Percentiles rank a stretch among this genome's conserved stretches.
These are phyloP conservation scores for Cicer yamashitae DNA, from an alignment of 306 rosid genomes.

Conservation along the genomic window DNA sequence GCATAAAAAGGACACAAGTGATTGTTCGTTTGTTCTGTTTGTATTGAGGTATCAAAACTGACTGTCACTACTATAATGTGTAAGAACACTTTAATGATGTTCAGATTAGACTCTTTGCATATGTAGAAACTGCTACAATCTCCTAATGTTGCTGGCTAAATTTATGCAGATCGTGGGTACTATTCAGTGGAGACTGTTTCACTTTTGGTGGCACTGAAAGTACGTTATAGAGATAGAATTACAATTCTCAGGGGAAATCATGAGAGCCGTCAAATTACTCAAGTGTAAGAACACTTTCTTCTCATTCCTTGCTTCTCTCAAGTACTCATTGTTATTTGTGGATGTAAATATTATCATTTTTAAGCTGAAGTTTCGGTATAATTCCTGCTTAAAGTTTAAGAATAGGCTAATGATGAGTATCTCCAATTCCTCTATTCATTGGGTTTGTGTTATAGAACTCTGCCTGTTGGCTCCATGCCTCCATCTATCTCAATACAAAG, in stretches of 20 bases:
- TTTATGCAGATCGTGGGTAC: conserved; percentile 68
- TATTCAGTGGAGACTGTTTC: conserved; percentile 97
- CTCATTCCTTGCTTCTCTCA: conserved; percentile 21
- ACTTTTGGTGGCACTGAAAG: conserved; percentile 94
- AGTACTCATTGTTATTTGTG: conserved; percentile 11
- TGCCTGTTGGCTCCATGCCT: background rate
- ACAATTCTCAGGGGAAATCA: conserved; percentile 98
- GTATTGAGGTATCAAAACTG: conserved; percentile 24
- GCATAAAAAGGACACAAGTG: background rate
- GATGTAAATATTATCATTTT: conserved; percentile 10
- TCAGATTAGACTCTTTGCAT: conserved; percentile 30
- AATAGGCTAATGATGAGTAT: background rate
- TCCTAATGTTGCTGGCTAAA: conserved; percentile 45
- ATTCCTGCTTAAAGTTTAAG: conserved; percentile 33
- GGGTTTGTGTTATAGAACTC: conserved; percentile 4
- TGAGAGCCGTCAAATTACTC: conserved; percentile 97
- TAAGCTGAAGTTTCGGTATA: conserved; percentile 26
- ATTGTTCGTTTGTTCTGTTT: conserved; percentile 31
- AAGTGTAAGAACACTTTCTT: conserved; percentile 76
- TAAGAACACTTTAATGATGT: background rate
- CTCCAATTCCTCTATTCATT: conserved; percentile 21
- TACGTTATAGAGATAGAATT: conserved; percentile 97
- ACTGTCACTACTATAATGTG: background rate
- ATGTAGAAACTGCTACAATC: conserved; percentile 30
- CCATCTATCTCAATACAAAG: conserved; percentile 26